Base-by-base conservation (phyloP, 768 basidiomycete species). In the Serpula lacrymans region DNA sequence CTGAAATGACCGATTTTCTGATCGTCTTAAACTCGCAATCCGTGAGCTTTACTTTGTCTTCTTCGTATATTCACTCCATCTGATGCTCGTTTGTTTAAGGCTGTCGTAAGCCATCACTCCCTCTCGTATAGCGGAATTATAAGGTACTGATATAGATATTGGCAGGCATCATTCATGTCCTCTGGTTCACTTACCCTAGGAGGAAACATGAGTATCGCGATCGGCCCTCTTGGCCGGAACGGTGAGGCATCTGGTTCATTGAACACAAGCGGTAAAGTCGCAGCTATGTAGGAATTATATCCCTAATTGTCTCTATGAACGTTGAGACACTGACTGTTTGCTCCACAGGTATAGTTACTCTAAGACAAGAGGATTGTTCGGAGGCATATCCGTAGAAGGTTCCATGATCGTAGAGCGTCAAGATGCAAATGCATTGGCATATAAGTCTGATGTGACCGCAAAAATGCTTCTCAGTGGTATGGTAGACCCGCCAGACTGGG, bases 201-300 rank as follows among this genome's bases (percentile, higher is more conserved):
- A 14, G 93, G 93, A 11, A 95, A 93, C 55, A 68, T 94, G 63
- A 92, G 90, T 46, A 68, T 91, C 31, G 85, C 94, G 7, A 72
- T 96, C 1, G 95, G 95, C 3, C 95, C 95, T 8, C 68, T 98
- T 1, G 95, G 95, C 16, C 82, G 95, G 21, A 97, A 92, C 55
- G 89, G 88, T n/a, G 95, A 98, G 67, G 95, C 92, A 3, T 72
- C 72, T 3, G 93, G 91, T 13, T 71, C 89, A 1, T 48, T 98
- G 32, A 96, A 81, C 53, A 75, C 87, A 1, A 86, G 79, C 36
- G 94, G 94, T 33, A 88, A 83, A 55, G 68, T 96, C 4, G 89
- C 95, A 5, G 92, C 93, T 25, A 96, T 98, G 92, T 92, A 52
- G 47, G 68, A 47, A 7, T 7, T 23, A 38, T 33, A 28, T 28